Evolutionary conservation across 805 yeast species (phyloP).

Genomic region (Hanseniaspora mollemarum): DNA sequence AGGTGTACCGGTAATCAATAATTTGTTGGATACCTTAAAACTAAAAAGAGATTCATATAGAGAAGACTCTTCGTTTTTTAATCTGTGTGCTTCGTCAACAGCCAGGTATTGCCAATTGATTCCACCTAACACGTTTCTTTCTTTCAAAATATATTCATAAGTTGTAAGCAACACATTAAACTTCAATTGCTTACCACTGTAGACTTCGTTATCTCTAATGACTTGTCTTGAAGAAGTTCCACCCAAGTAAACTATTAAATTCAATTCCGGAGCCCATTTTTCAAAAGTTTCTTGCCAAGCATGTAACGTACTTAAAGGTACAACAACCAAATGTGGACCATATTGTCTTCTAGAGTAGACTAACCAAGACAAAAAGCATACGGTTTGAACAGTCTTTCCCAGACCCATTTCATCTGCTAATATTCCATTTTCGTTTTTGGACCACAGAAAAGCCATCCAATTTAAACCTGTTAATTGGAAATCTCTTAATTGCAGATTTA

Average conservation of each 20-base stretch:
- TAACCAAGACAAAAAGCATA: slow-evolving; percentile 86
- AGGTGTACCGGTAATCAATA: slow-evolving; percentile 95
- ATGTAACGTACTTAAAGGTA: slow-evolving; percentile 89
- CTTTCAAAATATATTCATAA: slow-evolving; percentile 90
- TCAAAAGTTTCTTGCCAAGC: slow-evolving; percentile 99
- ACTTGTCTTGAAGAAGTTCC: slow-evolving; percentile 74
- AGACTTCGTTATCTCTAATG: slow-evolving; percentile 78
- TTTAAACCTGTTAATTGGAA: slow-evolving; percentile 95
- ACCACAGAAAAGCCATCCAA: slow-evolving; percentile 99
- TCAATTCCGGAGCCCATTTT: slow-evolving; percentile 92
- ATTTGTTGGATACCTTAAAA: slow-evolving; percentile 71
- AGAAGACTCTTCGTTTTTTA: slow-evolving; percentile 88
- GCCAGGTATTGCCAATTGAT: slow-evolving; percentile 94
- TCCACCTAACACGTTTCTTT: slow-evolving; percentile 63
- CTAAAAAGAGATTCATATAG: slow-evolving; percentile 76
- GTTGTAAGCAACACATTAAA: slow-evolving; percentile 90
- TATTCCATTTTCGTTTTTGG: slow-evolving; percentile 92
- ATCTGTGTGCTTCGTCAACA: slow-evolving; percentile 95
- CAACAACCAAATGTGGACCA: slow-evolving; percentile 95
- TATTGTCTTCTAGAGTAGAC: slow-evolving; percentile 90
- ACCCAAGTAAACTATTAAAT: slow-evolving; percentile 86
- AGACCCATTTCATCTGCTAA: slow-evolving; percentile 98
- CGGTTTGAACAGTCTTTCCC: slow-evolving; percentile 96
- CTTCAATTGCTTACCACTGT: slow-evolving; percentile 58
- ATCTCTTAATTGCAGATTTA: slow-evolving; percentile 76